Evolutionary conservation across 2,329 filamentous ascomycete species (phyloP).

Genomic region (Aspergillus oerlinghausenensis): DNA sequence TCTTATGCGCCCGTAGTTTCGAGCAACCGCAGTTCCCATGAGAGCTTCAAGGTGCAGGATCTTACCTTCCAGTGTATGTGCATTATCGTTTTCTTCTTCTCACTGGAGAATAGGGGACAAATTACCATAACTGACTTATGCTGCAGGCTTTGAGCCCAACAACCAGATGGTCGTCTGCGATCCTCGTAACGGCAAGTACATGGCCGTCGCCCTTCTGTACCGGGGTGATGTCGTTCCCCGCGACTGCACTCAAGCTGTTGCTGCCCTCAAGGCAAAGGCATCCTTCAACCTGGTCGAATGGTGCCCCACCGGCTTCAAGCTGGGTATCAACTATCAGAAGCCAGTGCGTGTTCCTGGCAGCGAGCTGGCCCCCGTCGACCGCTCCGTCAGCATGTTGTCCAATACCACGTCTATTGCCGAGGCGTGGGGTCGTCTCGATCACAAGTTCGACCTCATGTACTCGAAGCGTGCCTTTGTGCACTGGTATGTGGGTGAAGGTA

Average conservation of each 20-base stretch:
- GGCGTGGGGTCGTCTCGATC: conserved; percentile 60
- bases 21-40: conserved; percentile 71
- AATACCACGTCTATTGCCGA: conserved; percentile 65
- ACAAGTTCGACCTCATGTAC: conserved; percentile 69
- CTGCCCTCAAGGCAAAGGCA: conserved; percentile 58
- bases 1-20: conserved; percentile 61
- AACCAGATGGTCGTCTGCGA: conserved; percentile 69
- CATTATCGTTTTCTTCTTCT: not conserved
- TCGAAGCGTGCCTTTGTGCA: conserved; percentile 66
- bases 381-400: conserved; percentile 58
- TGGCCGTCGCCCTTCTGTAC: conserved; percentile 64
- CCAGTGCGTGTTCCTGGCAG: conserved; percentile 50
- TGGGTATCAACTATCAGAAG: conserved; percentile 64
- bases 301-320: conserved; percentile 66
- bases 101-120: not conserved
- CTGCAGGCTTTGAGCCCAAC: conserved; percentile 58
- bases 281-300: conserved; percentile 65
- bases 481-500: conserved; percentile 80
- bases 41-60: conserved; percentile 82
- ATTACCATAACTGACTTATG: conserved; percentile 7
- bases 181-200: conserved; percentile 63
- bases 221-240: conserved; percentile 62
- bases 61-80: conserved; percentile 59
- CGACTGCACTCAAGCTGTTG: conserved; percentile 57
- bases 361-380: conserved; percentile 52